Conservation (phyloP, 306 rosid genomes). For the cucumber (Cucumis sativus) region Cucumber_9930_V3 NC_026657.2:9478001-9478500, state of each 20-base stretch:
- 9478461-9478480: slow-evolving; percentile 77
- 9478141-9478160: neutral
- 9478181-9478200: neutral
- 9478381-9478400: neutral
- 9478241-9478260: slow-evolving; percentile 58
- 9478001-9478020: slow-evolving; percentile 73
- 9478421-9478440: slow-evolving; percentile 76
- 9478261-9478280: slow-evolving; percentile 60
- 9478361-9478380: neutral
- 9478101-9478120: slow-evolving; percentile 63
- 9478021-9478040: slow-evolving; percentile 82
- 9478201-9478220: neutral
- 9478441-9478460: slow-evolving; percentile 98
- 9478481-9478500: slow-evolving; percentile 33
- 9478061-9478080: slow-evolving; percentile 37
- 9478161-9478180: neutral
- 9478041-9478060: slow-evolving; percentile 69
- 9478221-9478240: slow-evolving; percentile 39
- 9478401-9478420: neutral
- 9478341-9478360: neutral
- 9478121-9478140: slow-evolving; percentile 40
- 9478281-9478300: slow-evolving; percentile 56
- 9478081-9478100: slow-evolving; percentile 70
- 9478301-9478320: slow-evolving; percentile 94
- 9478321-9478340: neutral